Base-by-base conservation (phyloP, 140 eudicot species). In the Erigeron philadelphicus region DNA sequence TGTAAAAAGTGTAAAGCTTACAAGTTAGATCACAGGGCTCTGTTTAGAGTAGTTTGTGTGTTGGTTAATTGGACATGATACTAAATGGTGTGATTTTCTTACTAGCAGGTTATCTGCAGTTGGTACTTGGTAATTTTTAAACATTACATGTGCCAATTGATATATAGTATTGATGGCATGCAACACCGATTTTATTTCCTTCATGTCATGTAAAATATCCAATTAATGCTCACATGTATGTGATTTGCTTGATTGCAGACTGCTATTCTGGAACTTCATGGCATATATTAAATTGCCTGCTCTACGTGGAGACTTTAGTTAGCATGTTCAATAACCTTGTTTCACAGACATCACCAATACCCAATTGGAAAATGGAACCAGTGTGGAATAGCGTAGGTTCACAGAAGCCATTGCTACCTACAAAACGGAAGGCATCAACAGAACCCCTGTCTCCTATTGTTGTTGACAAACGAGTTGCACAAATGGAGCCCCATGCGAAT, bases 371-470 rank as follows among this genome's bases (percentile, higher is more conserved):
- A 76, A 66, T 76, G 81, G 87, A 81, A 61, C 76, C 81, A 61
- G 40, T 75, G 66, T 60, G 58, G 76, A 76, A 65, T 45, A 76
- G 50, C 60, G 41, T 73, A 15, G 84, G 81, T 48, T 23, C 71
- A n/a, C 82, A 66, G 71, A 80, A 75, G 13, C 41, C 76, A 42
- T 67, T 78, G 10, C 54, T 74, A 52, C 89, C 95, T 52, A 75
- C 71, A 21, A 91, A 88, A 70, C 77, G 97, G 31, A 91, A 84
- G 83, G 89, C 90, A 71, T 73, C 82, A 60, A 66, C 67, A 72
- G 94, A 78, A 50, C 75, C 80, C 41, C 13, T 73, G 18, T 12
- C 65, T 0, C 73, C 65, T 73, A 68, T 15, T 75, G 58, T 75
- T 59, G 64, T 44, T 25, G 84, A 79, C 71, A 90, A 82, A 81